These are phyloP conservation scores for Mollisia scopiformis DNA, from an alignment of 2,329 filamentous ascomycete genomes.

Conservation along the genomic window DNA sequence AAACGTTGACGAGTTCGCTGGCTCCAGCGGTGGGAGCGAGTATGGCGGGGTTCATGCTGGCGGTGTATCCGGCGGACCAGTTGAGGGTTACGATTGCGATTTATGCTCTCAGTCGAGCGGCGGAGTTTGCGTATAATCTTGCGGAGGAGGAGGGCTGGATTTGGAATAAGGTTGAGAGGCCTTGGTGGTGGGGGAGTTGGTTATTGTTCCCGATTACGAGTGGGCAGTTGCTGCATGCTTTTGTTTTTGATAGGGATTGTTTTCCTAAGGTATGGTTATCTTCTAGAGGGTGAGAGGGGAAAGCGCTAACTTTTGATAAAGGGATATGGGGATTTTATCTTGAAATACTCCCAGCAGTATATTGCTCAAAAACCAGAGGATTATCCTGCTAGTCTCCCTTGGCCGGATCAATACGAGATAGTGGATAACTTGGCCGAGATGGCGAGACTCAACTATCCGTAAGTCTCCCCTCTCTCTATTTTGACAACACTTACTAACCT, in stretches of 20 bases:
- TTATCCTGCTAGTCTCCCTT: constrained; percentile 67
- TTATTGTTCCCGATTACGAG: constrained; percentile 76
- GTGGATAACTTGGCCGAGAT: constrained; percentile 82
- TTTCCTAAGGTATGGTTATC: constrained; percentile 58
- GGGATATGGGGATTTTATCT: constrained; percentile 65
- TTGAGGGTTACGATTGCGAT: constrained; percentile 81
- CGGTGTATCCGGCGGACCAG: constrained; percentile 70
- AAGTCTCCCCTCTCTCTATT: constrained; percentile 41
- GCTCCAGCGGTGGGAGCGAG: constrained; percentile 91
- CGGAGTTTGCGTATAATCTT: constrained; percentile 87
- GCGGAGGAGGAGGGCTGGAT: constrained; percentile 74
- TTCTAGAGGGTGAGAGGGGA: not conserved
- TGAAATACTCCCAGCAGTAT: constrained; percentile 76
- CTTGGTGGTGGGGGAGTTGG: constrained; percentile 87
- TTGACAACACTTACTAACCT: constrained; percentile 24
- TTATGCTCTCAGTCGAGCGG: constrained; percentile 76
- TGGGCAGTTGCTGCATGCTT: constrained; percentile 76
- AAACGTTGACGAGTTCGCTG: constrained; percentile 77
- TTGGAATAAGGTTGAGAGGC: constrained; percentile 62
- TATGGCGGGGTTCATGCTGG: constrained; percentile 80
- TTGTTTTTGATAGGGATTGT: constrained; percentile 77
- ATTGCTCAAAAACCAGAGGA: constrained; percentile 72
- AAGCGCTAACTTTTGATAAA: constrained; percentile 18
- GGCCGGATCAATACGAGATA: constrained; percentile 77
- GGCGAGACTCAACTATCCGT: constrained; percentile 83